These are phyloP conservation scores for Paraglomus occultum DNA, from an alignment of 192 early-diverging fungal genomes.

Conservation along the genomic window DNA sequence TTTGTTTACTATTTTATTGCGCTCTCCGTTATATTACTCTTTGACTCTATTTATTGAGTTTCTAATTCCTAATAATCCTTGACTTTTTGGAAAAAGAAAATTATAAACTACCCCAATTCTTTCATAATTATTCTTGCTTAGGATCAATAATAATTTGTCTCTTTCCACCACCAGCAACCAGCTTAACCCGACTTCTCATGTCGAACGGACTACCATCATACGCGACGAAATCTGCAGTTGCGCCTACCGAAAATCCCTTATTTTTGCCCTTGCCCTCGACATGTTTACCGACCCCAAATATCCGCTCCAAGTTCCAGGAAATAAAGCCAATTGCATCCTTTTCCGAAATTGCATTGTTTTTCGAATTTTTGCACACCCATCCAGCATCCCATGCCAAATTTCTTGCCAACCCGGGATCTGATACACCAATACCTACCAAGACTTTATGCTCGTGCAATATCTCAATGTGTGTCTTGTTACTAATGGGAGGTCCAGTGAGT, in stretches of 20 bases:
- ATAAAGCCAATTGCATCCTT: constrained; percentile 67
- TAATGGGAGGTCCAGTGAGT: constrained; percentile 51
- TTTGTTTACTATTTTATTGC: too few species aligned
- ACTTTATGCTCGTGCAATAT: constrained; percentile 59
- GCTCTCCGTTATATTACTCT: too few species aligned
- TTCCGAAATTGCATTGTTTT: constrained; percentile 42
- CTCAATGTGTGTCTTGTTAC: constrained; percentile 51
- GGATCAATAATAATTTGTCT: constrained; percentile 26
- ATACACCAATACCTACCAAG: constrained; percentile 53
- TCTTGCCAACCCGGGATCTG: constrained; percentile 52
- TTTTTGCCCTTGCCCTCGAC: constrained; percentile 1
- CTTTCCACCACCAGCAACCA: constrained; percentile 60
- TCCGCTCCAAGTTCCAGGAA: constrained; percentile 69
- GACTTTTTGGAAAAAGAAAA: too few species aligned
- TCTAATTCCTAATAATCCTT: too few species aligned
- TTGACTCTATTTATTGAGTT: too few species aligned
- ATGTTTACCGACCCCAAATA: constrained; percentile 48
- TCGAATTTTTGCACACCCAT: constrained; percentile 52
- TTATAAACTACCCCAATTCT: too few species aligned
- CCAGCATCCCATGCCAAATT: constrained; percentile 79
- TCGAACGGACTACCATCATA: constrained; percentile 65
- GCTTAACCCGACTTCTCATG: constrained; percentile 53
- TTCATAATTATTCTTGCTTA: constrained; percentile 1
- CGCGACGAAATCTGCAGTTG: constrained; percentile 50
- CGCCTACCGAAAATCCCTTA: constrained; percentile 22